Conservation (phyloP, 2,329 filamentous ascomycete genomes). For the Mycosphaerelloides madeirae region DNA sequence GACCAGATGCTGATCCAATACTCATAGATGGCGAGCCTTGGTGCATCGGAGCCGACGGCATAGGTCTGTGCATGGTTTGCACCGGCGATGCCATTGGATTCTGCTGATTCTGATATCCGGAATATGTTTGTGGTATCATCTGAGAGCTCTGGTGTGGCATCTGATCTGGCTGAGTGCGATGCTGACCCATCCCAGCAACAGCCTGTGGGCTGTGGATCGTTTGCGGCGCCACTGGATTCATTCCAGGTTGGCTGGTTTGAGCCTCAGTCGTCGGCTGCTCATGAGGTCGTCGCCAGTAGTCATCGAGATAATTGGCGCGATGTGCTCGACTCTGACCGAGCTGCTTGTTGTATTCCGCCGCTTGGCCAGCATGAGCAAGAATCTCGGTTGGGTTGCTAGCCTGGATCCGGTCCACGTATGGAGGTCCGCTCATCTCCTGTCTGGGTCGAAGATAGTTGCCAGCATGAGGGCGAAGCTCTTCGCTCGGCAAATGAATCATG, state of each 20-base stretch:
- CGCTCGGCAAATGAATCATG: slow-evolving; percentile 77
- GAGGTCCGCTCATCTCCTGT: slow-evolving; percentile 80
- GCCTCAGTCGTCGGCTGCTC: slow-evolving; percentile 57
- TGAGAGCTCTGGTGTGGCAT: slow-evolving; percentile 49
- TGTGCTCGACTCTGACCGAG: slow-evolving; percentile 75
- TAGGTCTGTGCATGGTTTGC: slow-evolving; percentile 60
- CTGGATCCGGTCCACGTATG: slow-evolving; percentile 83
- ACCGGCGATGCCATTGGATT: slow-evolving; percentile 70
- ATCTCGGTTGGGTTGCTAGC: slow-evolving; percentile 72
- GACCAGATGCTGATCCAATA: slow-evolving; percentile 35
- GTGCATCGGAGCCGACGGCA: slow-evolving; percentile 55
- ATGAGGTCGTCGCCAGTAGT: slow-evolving; percentile 76
- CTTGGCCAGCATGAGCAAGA: slow-evolving; percentile 77
- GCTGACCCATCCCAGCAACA: slow-evolving; percentile 51
- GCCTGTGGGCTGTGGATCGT: slow-evolving; percentile 44
- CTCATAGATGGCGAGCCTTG: slow-evolving; percentile 58
- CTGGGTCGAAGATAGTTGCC: slow-evolving; percentile 84
- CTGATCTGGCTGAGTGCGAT: slow-evolving; percentile 51
- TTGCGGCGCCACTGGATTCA: slow-evolving; percentile 41
- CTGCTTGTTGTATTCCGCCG: slow-evolving; percentile 84
- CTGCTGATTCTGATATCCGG: slow-evolving; percentile 66
- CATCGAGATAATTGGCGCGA: slow-evolving; percentile 73
- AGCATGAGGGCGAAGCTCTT: slow-evolving; percentile 69
- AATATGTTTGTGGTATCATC: slow-evolving; percentile 63
- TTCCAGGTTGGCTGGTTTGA: slow-evolving; percentile 34